Base-by-base conservation (phyloP, 805 yeast species). In the Ogataea saltuana region DNA sequence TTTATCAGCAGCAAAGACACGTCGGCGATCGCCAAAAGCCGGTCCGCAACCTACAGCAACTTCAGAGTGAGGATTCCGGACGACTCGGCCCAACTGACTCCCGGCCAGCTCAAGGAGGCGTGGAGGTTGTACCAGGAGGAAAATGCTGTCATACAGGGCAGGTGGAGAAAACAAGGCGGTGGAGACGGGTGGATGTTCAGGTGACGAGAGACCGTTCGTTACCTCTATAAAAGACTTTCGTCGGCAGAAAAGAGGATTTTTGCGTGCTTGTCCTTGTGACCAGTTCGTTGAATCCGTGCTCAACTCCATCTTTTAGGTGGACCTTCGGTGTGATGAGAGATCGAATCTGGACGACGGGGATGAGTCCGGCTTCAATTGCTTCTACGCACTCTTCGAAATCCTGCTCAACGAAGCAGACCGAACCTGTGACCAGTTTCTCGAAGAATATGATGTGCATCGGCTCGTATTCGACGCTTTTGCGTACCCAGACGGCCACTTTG, bases 31-130 rank as follows among this genome's bases (percentile, higher is more conserved):
- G 26, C 9, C 11, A 49, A 35, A 22, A 35, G 28, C 10, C 26
- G 32, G 11, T 27, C 39, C 11, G 25, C 57, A 12, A 54, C 44
- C 38, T 46, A 53, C 26, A 46, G 36, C 16, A 16, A 16, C 10
- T 57, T 48, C 43, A 41, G 38, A 19, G 51, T 59, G 31, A 42
- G 45, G 21, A 40, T 59, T 6, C 66, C 66, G 15, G 49, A 49
- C 31, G 65, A 61, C 13, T 59, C 68, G 30, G 72, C 72, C 36
- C 96, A 96, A 1, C 61, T 90, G 33, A 70, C 79, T 25, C 96
- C 97, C 0, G 89, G 86, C 47, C 95, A 90, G 58, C 73, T 90
- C 21, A 67, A 95, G 39, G 96, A 88, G 55, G 97, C 97, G 1
- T 87, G 95, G 91, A 70, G 95, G 53, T 61, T 85, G 36, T 85